Conservation (phyloP, 331 rosid species). For the Malus hybrid region DNA sequence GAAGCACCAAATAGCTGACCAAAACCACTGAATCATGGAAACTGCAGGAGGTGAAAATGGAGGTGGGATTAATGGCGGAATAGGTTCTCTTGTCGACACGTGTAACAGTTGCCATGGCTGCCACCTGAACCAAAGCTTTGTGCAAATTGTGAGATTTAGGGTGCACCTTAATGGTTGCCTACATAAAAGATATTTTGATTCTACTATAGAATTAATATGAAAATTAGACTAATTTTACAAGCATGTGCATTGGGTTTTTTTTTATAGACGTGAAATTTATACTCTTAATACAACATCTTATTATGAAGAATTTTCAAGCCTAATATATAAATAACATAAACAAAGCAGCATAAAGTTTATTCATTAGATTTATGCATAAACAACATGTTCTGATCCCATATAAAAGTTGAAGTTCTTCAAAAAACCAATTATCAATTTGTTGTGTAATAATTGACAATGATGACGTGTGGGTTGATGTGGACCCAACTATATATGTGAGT, state of each 20-base stretch:
- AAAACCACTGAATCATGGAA: not conserved
- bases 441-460: no score
- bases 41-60: not conserved
- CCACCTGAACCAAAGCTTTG: not conserved
- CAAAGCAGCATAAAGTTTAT: accelerated
- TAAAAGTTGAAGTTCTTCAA: no score
- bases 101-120: conserved; percentile 2
- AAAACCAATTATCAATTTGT: no score
- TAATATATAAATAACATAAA: accelerated
- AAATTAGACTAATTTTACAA: no score
- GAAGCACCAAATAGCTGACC: not conserved
- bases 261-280: no score
- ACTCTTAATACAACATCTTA: accelerated
- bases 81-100: not conserved
- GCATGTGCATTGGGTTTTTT: no score
- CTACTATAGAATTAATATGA: no score
- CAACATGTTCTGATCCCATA: no score
- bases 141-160: not conserved
- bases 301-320: accelerated
- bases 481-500: no score
- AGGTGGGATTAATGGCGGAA: not conserved
- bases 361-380: no score
- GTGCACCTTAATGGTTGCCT: not conserved
- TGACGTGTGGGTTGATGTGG: no score
- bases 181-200: no score